Base-by-base conservation (phyloP, 208 protist genomes). In the Leishmania amazonensis region DNA sequence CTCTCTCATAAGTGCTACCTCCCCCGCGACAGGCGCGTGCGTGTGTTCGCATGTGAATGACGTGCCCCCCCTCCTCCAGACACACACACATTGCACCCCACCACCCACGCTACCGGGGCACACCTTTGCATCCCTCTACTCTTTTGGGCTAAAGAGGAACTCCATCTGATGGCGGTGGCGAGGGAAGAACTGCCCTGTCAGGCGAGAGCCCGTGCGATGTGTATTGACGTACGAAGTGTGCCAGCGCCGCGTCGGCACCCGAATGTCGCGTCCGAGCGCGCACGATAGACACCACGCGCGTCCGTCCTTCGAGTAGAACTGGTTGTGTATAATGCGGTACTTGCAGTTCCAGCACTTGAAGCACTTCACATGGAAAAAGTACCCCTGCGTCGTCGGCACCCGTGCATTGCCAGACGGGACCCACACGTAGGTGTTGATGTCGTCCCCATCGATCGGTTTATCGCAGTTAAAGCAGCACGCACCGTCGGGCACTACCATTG, bases 261-360 rank as follows among this genome's bases (percentile, higher is more conserved):
- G 88, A n/a, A 94, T 83, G 31, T 98, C 92, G n/a, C 92, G 87
- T 13, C 95, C 95, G 31, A 98, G 85, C 40, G 95, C 93, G 79
- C 95, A 98, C 8, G 91, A 40, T 31, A 98, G 79, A 75, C 95
- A 98, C 92, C 90, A 96, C 82, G 95, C 95, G 28, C 83, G 85
- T 21, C 89, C 90, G 78, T 96, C 93, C 88, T 96, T 96, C 13
- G 93, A 96, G 87, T 96, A 96, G 80, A 98, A 98, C 79, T 96
- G 90, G 78, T 98, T 98, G 89, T 98, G 93, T 54, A 95, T 90
- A 38, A 98, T 90, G 49, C 95, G 89, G 76, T 91, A 89, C 84
- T 94, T 94, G 85, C 95, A 98, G 72, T 91, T 86, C 88, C 89
- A 93, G 76, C 95, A 98, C 84, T 98, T 98, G 89, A 98, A 98